Conservation (phyloP, 108 stramenopile genomes). For the Nitzschia sp. region DNA sequence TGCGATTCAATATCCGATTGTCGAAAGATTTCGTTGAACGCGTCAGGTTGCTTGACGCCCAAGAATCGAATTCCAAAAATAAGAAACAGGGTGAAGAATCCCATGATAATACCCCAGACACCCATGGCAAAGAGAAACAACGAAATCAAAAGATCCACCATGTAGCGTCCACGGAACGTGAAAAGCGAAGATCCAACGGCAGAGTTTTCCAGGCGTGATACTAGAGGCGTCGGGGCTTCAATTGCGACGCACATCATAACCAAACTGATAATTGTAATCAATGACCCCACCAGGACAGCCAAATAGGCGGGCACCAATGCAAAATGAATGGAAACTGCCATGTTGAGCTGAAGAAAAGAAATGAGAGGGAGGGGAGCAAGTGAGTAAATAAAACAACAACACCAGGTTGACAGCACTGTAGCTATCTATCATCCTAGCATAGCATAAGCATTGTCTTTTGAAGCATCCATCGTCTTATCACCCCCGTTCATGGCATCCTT, state of each 20-base stretch:
- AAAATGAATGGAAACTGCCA: constrained; percentile 48
- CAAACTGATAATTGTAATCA: constrained; percentile 39
- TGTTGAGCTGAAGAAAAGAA: constrained; percentile 44
- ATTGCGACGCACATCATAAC: constrained; percentile 61
- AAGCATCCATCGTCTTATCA: too few species aligned
- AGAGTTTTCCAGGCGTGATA: constrained; percentile 47
- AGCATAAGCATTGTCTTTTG: too few species aligned
- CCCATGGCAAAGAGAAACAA: constrained; percentile 65
- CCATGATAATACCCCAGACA: constrained; percentile 58
- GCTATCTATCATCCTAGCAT: too few species aligned
- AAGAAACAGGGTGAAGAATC: constrained; percentile 40
- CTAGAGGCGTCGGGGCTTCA: constrained; percentile 49
- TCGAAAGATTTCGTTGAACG: constrained; percentile 72
- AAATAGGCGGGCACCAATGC: constrained; percentile 37
- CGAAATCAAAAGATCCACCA: constrained; percentile 57
- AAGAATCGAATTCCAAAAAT: constrained; percentile 77
- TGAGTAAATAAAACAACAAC: background rate
- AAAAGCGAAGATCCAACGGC: constrained; percentile 45
- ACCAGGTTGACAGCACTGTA: too few species aligned
- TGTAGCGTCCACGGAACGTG: constrained; percentile 69
- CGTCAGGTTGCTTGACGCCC: constrained; percentile 72
- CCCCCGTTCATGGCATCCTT: too few species aligned
- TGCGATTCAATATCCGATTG: constrained; percentile 56
- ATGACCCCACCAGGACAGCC: constrained; percentile 43
- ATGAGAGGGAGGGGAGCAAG: constrained; percentile 6